Evolutionary conservation across 2,329 filamentous ascomycete species (phyloP), one percentile per base, ranked within the genome.

Genomic region (Pyrenochaeta sp.): DNA sequence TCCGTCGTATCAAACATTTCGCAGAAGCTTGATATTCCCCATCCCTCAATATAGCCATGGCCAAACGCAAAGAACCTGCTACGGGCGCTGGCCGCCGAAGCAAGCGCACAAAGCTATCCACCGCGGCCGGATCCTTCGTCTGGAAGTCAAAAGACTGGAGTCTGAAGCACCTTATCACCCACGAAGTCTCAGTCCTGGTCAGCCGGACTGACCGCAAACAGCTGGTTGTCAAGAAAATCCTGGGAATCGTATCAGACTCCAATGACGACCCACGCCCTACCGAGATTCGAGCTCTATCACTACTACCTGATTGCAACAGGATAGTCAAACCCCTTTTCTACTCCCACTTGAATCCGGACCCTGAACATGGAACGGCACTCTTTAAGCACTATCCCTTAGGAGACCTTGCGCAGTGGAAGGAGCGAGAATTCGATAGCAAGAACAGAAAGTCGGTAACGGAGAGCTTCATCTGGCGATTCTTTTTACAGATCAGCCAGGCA

Each of bases 401-500:
- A 9, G 69, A 73, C 42, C 24, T 74, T 19, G 9, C n/a, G 4
- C 27, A 58, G 4, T 72, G 69, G 69, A 67, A 63, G 43, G 10
- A 52, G 2, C 37, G 30, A 9, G n/a, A 58, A 1, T 72, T 67
- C 46, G 57, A 64, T 28, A 34, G 28, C 9, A 54, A 50, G 28
- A 59, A 65, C 34, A 13, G 32, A 22, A 69, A 68, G 39, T 59
- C 60, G 6, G 61, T 75, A 4, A 66, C 71, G 5, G 72, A 75
- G 48, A 60, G 57, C 13, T 62, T 56, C 43, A 68, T 75, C 19
- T 74, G 71, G 71, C 61, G 71, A 1, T 67, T 69, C 42, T 69
- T 73, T 25, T 43, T 71, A 15, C 69, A 73, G 40, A 72, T 73
- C 53, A 48, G 57, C 9, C 71, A 75, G 50, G 71, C 68, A 10